phyloP scores from a whole-genome alignment of 2,329 filamentous ascomycete species.

The Aspergillus bombycis region DNA sequence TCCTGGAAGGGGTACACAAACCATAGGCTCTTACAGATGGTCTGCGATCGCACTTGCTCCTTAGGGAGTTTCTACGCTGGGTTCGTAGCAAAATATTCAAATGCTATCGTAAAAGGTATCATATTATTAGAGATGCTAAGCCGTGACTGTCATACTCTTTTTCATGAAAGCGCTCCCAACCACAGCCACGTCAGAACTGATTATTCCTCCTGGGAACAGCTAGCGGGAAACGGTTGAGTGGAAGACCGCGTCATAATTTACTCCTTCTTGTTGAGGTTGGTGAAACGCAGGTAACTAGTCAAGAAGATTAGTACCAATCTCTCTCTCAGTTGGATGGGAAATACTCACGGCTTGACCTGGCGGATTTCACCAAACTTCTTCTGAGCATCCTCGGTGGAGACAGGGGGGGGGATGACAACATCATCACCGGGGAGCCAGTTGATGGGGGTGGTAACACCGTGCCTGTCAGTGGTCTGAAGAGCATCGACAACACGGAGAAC shows the following conservation, averaged over 20 bases:
- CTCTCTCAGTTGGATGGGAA: neutral
- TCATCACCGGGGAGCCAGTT: slow-evolving; percentile 90
- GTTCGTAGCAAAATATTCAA: neutral
- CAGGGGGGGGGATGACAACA: slow-evolving; percentile 84
- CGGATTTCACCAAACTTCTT: slow-evolving; percentile 79
- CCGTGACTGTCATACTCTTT: slow-evolving; percentile 15
- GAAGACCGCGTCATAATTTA: slow-evolving; percentile 23
- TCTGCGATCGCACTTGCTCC: neutral
- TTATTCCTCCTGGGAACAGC: neutral
- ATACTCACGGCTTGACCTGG: slow-evolving; percentile 60
- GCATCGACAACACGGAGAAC: slow-evolving; percentile 80
- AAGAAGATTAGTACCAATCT: slow-evolving; percentile 4
- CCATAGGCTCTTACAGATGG: neutral
- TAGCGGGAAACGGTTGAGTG: neutral
- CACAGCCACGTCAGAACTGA: slow-evolving; percentile 1
- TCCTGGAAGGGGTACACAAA: neutral
- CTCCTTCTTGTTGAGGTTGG: slow-evolving; percentile 39
- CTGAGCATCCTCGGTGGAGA: slow-evolving; percentile 84
- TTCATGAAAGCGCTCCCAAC: slow-evolving; percentile 10
- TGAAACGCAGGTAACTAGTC: slow-evolving; percentile 42
- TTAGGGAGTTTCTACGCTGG: neutral
- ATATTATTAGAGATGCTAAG: slow-evolving; percentile 11
- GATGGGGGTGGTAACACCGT: slow-evolving; percentile 85
- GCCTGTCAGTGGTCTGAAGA: slow-evolving; percentile 83
- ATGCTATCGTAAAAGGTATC: slow-evolving; percentile 17